phyloP scores from a whole-genome alignment of 2,329 filamentous ascomycete genomes.

The Daldinia sp. region DNA sequence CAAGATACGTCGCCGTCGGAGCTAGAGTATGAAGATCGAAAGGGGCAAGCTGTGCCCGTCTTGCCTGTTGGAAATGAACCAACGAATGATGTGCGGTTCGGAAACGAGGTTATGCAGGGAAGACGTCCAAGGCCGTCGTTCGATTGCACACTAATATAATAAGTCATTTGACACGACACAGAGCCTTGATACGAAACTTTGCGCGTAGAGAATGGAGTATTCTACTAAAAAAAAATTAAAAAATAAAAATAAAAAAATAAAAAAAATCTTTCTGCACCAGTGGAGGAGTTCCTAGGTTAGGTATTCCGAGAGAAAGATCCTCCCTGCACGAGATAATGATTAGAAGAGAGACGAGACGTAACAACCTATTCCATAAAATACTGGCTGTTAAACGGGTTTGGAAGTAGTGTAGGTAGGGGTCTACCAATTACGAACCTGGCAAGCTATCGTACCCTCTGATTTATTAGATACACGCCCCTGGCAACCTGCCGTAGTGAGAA shows the following conservation, averaged over 20 bases:
- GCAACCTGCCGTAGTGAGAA: not conserved
- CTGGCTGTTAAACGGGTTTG: slow-evolving; percentile 19
- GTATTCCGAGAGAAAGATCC: slow-evolving; percentile 23
- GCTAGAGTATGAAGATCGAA: slow-evolving; percentile 31
- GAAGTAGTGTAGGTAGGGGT: slow-evolving; percentile 9
- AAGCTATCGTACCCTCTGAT: slow-evolving; percentile 2
- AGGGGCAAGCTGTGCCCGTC: slow-evolving; percentile 26
- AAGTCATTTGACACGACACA: slow-evolving; percentile 34
- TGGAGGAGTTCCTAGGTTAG: slow-evolving; percentile 22
- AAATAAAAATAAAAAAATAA: slow-evolving; percentile 1
- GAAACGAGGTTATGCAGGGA: slow-evolving; percentile 37
- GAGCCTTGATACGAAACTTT: slow-evolving; percentile 38
- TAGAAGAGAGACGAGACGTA: slow-evolving; percentile 7
- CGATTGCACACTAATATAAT: slow-evolving; percentile 33
- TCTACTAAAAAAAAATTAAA: slow-evolving; percentile 9
- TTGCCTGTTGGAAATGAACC: slow-evolving; percentile 34
- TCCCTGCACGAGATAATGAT: slow-evolving; percentile 9
- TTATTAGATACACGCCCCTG: slow-evolving; percentile 11
- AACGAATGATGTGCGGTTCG: slow-evolving; percentile 35
- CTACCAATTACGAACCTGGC: slow-evolving; percentile 12
- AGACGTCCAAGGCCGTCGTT: slow-evolving; percentile 29
- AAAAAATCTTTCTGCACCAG: slow-evolving; percentile 9
- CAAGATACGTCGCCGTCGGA: slow-evolving; percentile 24
- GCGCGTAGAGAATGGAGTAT: slow-evolving; percentile 23
- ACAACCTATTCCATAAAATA: slow-evolving; percentile 24